Conservation (phyloP, 164 flowering plant genomes). For the Nymphaea colorata region DNA sequence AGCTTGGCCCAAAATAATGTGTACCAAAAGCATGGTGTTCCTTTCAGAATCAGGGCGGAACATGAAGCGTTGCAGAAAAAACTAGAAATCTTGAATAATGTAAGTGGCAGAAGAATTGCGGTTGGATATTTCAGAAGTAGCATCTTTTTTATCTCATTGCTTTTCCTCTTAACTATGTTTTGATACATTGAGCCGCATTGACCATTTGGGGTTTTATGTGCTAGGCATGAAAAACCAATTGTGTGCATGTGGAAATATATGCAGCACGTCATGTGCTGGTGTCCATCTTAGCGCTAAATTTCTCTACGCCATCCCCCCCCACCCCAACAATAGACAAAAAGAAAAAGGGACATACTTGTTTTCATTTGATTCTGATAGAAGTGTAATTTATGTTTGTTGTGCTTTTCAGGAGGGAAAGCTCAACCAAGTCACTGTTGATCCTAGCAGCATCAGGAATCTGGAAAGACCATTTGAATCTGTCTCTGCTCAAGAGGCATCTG, state of each 20-base stretch:
- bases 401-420: slow-evolving; percentile 65
- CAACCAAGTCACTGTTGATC: slow-evolving; percentile 52
- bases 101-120: slow-evolving; percentile 19
- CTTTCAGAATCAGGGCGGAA: slow-evolving; percentile 87
- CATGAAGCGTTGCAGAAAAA: slow-evolving; percentile 87
- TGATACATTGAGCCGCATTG: neutral
- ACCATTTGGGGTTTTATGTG: neutral
- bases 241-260: neutral
- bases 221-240: neutral
- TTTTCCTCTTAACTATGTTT: neutral
- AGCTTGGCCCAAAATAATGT: slow-evolving; percentile 86
- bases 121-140: neutral
- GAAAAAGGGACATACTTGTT: neutral
- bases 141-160: neutral
- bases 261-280: too few relatives aligned
- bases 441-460: slow-evolving; percentile 50
- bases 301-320: too few relatives aligned
- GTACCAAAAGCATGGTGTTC: slow-evolving; percentile 87
- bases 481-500: slow-evolving; percentile 3
- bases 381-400: neutral
- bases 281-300: too few relatives aligned
- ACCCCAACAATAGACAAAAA: too few relatives aligned
- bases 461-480: slow-evolving; percentile 59
- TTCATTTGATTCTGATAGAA: neutral
- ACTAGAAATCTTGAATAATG: slow-evolving; percentile 74